Evolutionary conservation across 768 basidiomycete species (phyloP), one percentile per base, ranked within the genome.

Genomic region (Leccinum variicolor): DNA sequence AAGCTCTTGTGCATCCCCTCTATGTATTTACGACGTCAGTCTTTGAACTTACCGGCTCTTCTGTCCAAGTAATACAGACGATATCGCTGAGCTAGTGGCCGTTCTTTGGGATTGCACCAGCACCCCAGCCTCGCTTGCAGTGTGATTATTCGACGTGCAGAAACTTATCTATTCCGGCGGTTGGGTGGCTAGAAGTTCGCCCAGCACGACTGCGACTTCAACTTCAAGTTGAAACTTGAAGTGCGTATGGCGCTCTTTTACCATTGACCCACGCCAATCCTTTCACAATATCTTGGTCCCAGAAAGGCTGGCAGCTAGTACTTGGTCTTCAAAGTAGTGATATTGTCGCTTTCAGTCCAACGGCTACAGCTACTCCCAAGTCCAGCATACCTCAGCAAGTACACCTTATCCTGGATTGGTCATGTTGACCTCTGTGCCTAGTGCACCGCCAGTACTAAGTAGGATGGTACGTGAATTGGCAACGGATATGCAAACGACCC

Each of bases 271-370:
- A 48, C 21, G 25, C 63, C 63, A 51, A 57, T 62, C 34, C 54
- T 8, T 23, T 17, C 52, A 47, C 56, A 92, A 90, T 87, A 11
- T 82, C 87, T 13, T 93, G 91, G 90, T 92, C 90, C 3, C 87
- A 91, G 2, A 91, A 90, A 68, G 91, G 90, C 49, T 92, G 90
- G 67, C 90, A 92, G 55, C 76, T 93, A 45, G 89, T 89, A 1
- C 81, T 93, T 49, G 91, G 87, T 23, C 73, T 91, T 15, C 81
- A 81, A 61, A 79, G 77, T 19, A 90, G 90, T 3, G 86, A 87
- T 54, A 85, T 92, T 41, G 68, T 89, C 43, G 84, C 88, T 0
- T 92, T 84, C 66, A 77, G 80, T 39, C 78, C 86, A 23, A 75
- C 75, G 11, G 82, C 83, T 55, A 82, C 82, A 10, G 72, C 79